phyloP scores from a whole-genome alignment of 2,329 filamentous ascomycete genomes.

The Sclerotinia nivalis region DNA sequence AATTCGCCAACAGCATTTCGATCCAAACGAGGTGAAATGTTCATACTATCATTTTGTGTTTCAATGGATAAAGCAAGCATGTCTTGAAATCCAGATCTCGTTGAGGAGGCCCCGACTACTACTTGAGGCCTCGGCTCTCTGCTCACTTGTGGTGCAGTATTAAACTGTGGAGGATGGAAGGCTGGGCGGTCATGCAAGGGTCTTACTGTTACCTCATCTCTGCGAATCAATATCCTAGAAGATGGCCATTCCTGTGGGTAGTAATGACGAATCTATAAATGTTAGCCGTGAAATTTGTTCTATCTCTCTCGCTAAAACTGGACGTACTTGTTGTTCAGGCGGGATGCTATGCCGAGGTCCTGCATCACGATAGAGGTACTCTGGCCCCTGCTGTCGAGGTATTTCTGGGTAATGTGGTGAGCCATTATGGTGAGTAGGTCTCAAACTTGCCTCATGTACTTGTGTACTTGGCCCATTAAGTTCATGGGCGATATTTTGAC shows the following conservation, averaged over 20 bases:
- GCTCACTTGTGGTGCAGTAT: conserved; percentile 26
- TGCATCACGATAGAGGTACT: conserved; percentile 7
- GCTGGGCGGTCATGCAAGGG: conserved; percentile 31
- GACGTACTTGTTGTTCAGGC: conserved; percentile 22
- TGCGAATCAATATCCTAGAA: conserved; percentile 25
- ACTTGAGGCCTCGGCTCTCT: conserved; percentile 35
- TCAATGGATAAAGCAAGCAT: conserved; percentile 42
- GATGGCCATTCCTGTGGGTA: conserved; percentile 29
- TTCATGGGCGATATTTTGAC: conserved; percentile 25
- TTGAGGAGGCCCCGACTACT: conserved; percentile 37
- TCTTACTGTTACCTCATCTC: conserved; percentile 38
- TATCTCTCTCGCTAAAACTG: neutral
- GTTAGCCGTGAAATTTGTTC: conserved; percentile 14
- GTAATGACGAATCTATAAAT: conserved; percentile 22
- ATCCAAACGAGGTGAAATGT: conserved; percentile 30
- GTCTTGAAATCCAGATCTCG: conserved; percentile 38
- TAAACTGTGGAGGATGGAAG: conserved; percentile 30
- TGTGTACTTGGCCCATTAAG: neutral
- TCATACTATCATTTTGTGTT: conserved; percentile 32
- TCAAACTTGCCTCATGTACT: conserved; percentile 23
- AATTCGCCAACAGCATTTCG: conserved; percentile 28
- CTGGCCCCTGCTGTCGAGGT: neutral
- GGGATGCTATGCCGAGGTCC: conserved; percentile 11
- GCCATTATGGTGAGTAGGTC: conserved; percentile 12
- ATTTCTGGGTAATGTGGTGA: neutral